Evolutionary conservation across 2,329 filamentous ascomycete genomes (phyloP).

Genomic region (Microcera coccophila): DNA sequence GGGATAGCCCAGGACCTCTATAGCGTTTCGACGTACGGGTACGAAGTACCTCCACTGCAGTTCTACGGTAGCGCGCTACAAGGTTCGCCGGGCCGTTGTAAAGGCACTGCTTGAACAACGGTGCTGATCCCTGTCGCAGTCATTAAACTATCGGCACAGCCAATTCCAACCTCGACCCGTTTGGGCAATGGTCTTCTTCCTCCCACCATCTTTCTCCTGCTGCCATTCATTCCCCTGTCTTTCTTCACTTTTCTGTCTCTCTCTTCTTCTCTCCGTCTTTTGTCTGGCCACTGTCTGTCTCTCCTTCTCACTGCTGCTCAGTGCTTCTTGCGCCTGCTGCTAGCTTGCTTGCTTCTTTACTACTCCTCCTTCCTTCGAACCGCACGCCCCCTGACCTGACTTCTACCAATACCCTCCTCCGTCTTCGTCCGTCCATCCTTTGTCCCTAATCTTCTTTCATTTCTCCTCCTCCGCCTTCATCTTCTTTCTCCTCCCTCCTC

Average conservation of each 20-base stretch:
- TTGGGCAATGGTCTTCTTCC: slow-evolving; percentile 16
- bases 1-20: neutral
- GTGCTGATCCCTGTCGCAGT: slow-evolving; percentile 10
- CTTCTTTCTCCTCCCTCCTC: slow-evolving; percentile 24
- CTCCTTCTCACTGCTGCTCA: neutral
- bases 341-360: neutral
- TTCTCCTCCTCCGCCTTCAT: slow-evolving; percentile 25
- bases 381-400: neutral
- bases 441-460: slow-evolving; percentile 10
- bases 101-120: slow-evolving; percentile 1
- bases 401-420: neutral
- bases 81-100: neutral
- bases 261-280: neutral
- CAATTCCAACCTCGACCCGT: slow-evolving; percentile 22
- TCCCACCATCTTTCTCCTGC: neutral
- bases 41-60: neutral
- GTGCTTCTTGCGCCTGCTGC: neutral
- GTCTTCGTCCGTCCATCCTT: slow-evolving; percentile 1
- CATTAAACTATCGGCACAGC: slow-evolving; percentile 27
- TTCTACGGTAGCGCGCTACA: neutral
- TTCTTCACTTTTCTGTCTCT: slow-evolving; percentile 1
- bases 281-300: neutral
- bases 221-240: slow-evolving; percentile 1
- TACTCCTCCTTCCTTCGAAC: neutral
- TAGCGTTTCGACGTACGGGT: neutral